Percentiles rank a stretch among this genome's conserved stretches.
Conservation (phyloP, 2,329 filamentous ascomycete genomes). For the Chalaropsis thielavioides region DNA sequence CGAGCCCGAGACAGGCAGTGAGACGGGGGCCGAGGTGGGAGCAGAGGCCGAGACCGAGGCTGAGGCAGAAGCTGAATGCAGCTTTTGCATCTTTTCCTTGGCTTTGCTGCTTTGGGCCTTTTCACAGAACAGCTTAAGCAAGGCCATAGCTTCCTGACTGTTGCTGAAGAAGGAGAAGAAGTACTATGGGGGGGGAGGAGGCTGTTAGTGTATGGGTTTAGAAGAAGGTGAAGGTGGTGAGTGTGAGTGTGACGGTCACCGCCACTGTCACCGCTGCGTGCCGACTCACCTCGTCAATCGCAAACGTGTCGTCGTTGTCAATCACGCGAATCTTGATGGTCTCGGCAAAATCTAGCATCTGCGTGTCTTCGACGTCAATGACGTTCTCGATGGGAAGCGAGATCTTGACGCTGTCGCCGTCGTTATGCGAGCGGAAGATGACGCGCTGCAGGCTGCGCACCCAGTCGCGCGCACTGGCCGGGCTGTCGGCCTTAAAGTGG, state of each 20-base stretch:
- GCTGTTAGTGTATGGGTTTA: too few relatives aligned
- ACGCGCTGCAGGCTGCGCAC: slow-evolving; percentile 86
- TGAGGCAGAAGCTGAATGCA: not conserved
- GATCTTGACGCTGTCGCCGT: slow-evolving; percentile 94
- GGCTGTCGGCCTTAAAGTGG: slow-evolving; percentile 78
- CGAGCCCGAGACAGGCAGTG: not conserved
- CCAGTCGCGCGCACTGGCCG: slow-evolving; percentile 85
- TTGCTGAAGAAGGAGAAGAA: slow-evolving; percentile 92
- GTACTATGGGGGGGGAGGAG: too few relatives aligned
- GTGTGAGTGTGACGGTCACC: too few relatives aligned
- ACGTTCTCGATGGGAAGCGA: slow-evolving; percentile 78
- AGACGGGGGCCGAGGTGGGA: slow-evolving; percentile 1
- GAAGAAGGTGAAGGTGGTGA: too few relatives aligned
- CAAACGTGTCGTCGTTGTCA: slow-evolving; percentile 86
- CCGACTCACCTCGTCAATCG: slow-evolving; percentile 94
- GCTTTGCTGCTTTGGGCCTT: slow-evolving; percentile 24
- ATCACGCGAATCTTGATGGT: slow-evolving; percentile 88
- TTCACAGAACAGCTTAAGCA: slow-evolving; percentile 59
- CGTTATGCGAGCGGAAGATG: slow-evolving; percentile 90
- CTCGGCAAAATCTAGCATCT: slow-evolving; percentile 80
- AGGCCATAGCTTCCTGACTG: slow-evolving; percentile 67
- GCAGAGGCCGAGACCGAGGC: not conserved
- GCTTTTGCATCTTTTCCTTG: slow-evolving; percentile 1
- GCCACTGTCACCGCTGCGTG: too few relatives aligned
- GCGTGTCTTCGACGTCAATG: slow-evolving; percentile 81